These are phyloP conservation scores for Medicago arabica DNA, from an alignment of 306 rosid genomes.

Conservation along the genomic window DNA sequence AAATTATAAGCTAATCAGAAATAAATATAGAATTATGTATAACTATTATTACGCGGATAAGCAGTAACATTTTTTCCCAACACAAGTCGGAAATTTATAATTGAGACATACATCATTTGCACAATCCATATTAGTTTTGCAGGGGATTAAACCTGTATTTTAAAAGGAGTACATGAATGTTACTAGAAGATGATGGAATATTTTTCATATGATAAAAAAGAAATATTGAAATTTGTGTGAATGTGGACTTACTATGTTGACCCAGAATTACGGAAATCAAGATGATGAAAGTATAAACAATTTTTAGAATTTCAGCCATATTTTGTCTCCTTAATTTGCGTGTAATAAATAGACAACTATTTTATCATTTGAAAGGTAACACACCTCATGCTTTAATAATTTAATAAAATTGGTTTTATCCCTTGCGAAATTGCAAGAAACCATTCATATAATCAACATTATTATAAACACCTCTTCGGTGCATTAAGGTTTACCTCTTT, in stretches of 20 bases:
- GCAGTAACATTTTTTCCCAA: not conserved
- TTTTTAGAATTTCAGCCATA: not conserved
- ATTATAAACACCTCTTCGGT: not conserved
- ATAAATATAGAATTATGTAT: not conserved
- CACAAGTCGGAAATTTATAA: not conserved
- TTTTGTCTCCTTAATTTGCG: not conserved
- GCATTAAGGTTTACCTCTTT: not conserved
- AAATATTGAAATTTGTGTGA: not conserved
- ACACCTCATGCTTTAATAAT: not conserved
- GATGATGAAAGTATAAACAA: not conserved
- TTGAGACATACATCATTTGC: not conserved
- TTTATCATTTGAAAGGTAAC: not conserved
- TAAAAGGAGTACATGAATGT: not conserved
- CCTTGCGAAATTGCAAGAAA: not conserved
- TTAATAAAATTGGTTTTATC: not conserved
- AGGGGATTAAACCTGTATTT: not conserved
- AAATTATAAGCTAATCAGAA: not conserved
- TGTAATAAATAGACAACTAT: not conserved
- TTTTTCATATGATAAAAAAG: not conserved
- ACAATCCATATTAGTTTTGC: not conserved
- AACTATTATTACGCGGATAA: not conserved
- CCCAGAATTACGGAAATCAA: not conserved
- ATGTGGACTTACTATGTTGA: not conserved
- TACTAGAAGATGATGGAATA: not conserved
- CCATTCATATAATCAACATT: not conserved